phyloP scores from a whole-genome alignment of 2,329 filamentous ascomycete species.

The Beauveria sp. region DNA sequence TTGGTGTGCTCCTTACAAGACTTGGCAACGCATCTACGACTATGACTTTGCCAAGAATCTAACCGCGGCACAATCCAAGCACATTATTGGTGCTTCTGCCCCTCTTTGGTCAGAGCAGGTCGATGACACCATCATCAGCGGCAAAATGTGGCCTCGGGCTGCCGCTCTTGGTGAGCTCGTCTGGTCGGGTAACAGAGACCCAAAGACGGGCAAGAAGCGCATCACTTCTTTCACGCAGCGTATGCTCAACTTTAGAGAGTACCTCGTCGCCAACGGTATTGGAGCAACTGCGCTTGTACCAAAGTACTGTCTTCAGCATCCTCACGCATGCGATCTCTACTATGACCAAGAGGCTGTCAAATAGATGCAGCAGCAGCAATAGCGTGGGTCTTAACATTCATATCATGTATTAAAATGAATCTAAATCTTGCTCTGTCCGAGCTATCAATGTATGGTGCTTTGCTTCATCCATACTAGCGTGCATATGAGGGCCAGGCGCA shows the following conservation, averaged over 20 bases:
- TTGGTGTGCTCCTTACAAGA: conserved; percentile 54
- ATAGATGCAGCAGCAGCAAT: not conserved
- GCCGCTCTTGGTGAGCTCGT: conserved; percentile 47
- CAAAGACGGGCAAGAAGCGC: conserved; percentile 17
- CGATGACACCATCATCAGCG: conserved; percentile 42
- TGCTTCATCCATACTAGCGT: not conserved
- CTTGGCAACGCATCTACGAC: conserved; percentile 53
- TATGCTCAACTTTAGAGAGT: conserved; percentile 10
- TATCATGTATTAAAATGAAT: not conserved
- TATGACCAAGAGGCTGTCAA: conserved; percentile 37
- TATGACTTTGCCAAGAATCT: conserved; percentile 47
- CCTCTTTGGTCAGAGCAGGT: conserved; percentile 49
- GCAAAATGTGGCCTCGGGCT: conserved; percentile 48
- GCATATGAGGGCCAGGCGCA: not conserved
- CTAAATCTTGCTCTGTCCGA: not conserved
- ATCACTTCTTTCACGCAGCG: conserved; percentile 7
- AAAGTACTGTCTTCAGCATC: conserved; percentile 51
- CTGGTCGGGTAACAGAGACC: conserved; percentile 48
- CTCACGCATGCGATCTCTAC: conserved; percentile 49
- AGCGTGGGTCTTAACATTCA: not conserved
- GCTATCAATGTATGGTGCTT: not conserved
- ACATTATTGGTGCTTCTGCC: conserved; percentile 43
- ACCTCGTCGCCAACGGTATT: conserved; percentile 8
- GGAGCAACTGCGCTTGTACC: conserved; percentile 42
- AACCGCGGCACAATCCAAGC: conserved; percentile 36